A percentile compares a stretch with the other conserved stretches of the same genome.
Evolutionary conservation across 306 rosid species (phyloP).

Genomic region (Cicer cuneatum): DNA sequence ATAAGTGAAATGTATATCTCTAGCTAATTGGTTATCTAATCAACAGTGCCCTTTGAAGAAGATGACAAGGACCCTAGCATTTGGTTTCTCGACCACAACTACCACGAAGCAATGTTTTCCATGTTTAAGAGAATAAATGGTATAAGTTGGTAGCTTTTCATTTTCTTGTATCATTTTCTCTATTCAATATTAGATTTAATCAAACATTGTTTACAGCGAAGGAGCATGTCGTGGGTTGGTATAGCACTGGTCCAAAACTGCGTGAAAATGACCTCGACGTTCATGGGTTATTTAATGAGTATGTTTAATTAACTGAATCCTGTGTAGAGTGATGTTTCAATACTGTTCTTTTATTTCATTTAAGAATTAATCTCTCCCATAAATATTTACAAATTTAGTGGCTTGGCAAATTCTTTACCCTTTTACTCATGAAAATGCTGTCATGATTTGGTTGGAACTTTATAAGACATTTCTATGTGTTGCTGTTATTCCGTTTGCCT

Average conservation of each 20-base stretch:
- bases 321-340: constrained; percentile 42
- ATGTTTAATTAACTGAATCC: constrained; percentile 43
- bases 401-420: neutral
- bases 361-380: neutral
- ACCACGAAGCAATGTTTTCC: constrained; percentile 88
- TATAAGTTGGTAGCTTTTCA: constrained; percentile 37
- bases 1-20: constrained; percentile 5
- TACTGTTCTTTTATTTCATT: neutral
- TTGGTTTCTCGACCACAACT: constrained; percentile 95
- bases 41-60: constrained; percentile 91
- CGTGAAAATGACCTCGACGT: constrained; percentile 90
- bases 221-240: constrained; percentile 96
- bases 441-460: constrained; percentile 32
- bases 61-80: constrained; percentile 91
- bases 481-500: constrained; percentile 1
- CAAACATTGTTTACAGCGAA: constrained; percentile 60
- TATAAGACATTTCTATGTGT: neutral
- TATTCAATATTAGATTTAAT: constrained; percentile 17
- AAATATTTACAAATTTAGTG: neutral
- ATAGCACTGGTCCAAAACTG: constrained; percentile 91
- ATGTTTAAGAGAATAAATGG: constrained; percentile 98
- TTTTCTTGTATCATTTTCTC: neutral
- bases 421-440: neutral
- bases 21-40: constrained; percentile 36
- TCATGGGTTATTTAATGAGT: constrained; percentile 82